These are phyloP conservation scores for Suillus luteus DNA, from an alignment of 768 basidiomycete species.

Conservation along the genomic window DNA sequence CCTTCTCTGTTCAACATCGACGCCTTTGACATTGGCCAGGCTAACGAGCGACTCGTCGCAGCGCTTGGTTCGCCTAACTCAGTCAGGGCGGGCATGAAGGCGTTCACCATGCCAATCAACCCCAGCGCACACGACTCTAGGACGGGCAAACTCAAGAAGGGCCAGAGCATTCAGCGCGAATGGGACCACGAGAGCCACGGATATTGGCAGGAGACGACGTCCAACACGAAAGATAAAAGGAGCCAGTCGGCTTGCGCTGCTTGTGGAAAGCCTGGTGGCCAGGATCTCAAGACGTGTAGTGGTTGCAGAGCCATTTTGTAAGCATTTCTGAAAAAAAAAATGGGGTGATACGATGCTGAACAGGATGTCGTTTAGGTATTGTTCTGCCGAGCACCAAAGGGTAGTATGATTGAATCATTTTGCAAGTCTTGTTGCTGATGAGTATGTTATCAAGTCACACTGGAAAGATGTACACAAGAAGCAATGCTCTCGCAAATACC, in stretches of 20 bases:
- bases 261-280: constrained; percentile 34
- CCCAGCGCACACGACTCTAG: constrained; percentile 12
- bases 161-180: constrained; percentile 11
- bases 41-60: constrained; percentile 24
- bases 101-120: constrained; percentile 27
- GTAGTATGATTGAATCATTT: constrained; percentile 17
- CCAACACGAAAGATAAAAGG: constrained; percentile 26
- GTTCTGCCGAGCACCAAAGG: constrained; percentile 21
- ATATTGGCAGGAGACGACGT: constrained; percentile 30
- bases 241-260: constrained; percentile 28
- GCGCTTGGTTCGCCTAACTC: constrained; percentile 29
- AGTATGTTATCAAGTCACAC: constrained; percentile 18
- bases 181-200: constrained; percentile 24
- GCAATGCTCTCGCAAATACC: constrained; percentile 18
- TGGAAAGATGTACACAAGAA: constrained; percentile 27
- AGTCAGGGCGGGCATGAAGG: constrained; percentile 30
- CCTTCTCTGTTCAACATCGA: constrained; percentile 27
- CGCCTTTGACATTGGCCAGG: constrained; percentile 27
- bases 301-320: constrained; percentile 29
- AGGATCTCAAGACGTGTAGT: constrained; percentile 28
- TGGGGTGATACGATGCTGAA: constrained; percentile 15
- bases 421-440: constrained; percentile 8
- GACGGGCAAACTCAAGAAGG: constrained; percentile 12
- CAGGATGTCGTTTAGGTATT: constrained; percentile 12
- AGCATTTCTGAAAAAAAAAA: constrained; percentile 11